A percentile compares a stretch with the other conserved stretches of the same genome.
Evolutionary conservation across 208 protist genomes (phyloP).

Genomic region (Acanthamoeba lenticulata): DNA sequence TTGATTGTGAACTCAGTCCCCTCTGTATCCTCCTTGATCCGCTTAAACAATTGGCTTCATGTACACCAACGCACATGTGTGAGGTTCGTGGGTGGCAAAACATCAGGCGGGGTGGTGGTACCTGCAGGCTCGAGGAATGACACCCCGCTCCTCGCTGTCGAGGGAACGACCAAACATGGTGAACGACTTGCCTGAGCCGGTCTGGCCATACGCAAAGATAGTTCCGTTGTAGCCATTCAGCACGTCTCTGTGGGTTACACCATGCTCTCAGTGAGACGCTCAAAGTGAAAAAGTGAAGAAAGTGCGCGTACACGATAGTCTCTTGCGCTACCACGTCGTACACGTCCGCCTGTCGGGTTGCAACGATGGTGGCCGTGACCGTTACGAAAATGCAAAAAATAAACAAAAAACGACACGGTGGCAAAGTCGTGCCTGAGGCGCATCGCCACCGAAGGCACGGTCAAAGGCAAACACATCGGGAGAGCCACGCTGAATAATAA

Average conservation of each 20-base stretch:
- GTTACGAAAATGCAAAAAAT: neutral
- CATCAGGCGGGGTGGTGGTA: neutral
- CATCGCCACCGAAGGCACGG: constrained; percentile 66
- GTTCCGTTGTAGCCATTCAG: constrained; percentile 90
- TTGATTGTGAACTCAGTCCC: constrained; percentile 94
- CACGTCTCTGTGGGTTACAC: constrained; percentile 71
- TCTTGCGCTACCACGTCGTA: constrained; percentile 81
- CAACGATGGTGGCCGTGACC: neutral
- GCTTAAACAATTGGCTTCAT: constrained; percentile 42
- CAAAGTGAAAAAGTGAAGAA: neutral
- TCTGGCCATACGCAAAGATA: constrained; percentile 89
- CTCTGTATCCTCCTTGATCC: constrained; percentile 33
- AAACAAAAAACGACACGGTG: neutral
- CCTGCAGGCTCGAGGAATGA: constrained; percentile 90
- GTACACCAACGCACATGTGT: neutral
- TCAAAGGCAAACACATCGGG: constrained; percentile 78
- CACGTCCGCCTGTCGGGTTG: constrained; percentile 74
- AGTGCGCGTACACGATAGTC: constrained; percentile 78
- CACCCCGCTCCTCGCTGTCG: constrained; percentile 86
- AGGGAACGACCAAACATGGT: constrained; percentile 85
- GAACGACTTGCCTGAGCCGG: constrained; percentile 86
- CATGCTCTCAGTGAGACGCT: neutral
- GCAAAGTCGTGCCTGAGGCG: neutral
- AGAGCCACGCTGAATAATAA: neutral
- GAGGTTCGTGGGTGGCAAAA: neutral